Base-by-base conservation (phyloP, 805 yeast genomes). In the Kazachstania psychrophila region DNA sequence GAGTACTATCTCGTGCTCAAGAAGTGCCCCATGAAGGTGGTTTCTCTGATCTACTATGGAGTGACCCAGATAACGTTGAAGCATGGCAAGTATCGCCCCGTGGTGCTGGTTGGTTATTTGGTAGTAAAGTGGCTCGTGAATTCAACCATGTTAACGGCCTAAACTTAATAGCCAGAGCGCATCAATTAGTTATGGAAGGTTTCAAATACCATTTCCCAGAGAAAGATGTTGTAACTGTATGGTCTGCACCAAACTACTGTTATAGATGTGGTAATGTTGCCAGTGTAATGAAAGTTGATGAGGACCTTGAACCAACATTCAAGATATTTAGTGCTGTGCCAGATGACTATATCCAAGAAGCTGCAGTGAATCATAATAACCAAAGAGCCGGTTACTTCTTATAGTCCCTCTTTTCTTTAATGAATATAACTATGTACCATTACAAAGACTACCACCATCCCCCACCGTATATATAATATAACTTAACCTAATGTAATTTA, bases 21-120 rank as follows among this genome's bases (percentile, higher is more conserved):
- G 97, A 89, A 62, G 96, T 89, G 33, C 98, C 98, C 3, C 97
- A 92, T 59, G 98, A 89, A 64, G 98, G 98, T 49, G 97, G 96
- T 2, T 89, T 89, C 60, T 92, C 96, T 56, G 98, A 89, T 61
- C 72, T 89, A 51, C 88, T 89, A 27, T 89, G 98, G 98, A 80
- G 94, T 15, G 98, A 89, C 56, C 98, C 98, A 2, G 97, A 89
- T 58, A 88, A 88, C 52, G 95, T 88, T 30, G 96, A 86, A 50
- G 85, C 95, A 10, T 89, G 98, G 98, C 96, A 95, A 16, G 95
- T 92, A 15, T 80, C 94, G 19, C 96, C 96, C 23, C 73, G 98
- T 55, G 98, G 98, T 43, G 98, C 98, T 0, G 98, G 98, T 10
- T 89, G 97, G 97, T 65, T 89, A 36, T 89, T 89, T 59, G 98